Conservation (phyloP, 352 stramenopile species). For the Pythium brassicae region DNA sequence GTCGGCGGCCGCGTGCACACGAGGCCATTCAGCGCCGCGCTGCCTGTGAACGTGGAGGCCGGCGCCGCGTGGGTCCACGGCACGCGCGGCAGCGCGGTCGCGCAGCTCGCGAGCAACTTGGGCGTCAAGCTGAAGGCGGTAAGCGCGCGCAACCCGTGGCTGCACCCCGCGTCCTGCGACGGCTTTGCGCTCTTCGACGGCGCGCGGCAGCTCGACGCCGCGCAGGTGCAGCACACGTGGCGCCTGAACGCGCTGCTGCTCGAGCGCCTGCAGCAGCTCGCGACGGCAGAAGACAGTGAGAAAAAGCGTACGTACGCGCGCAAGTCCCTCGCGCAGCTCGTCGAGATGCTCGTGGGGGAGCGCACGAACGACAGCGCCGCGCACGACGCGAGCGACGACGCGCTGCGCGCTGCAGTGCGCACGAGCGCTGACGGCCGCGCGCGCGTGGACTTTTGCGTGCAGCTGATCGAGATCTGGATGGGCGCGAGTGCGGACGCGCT, state of each 20-base stretch:
- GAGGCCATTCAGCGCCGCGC: constrained; percentile 34
- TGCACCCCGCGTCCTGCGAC: constrained; percentile 39
- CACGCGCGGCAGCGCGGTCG: constrained; percentile 38
- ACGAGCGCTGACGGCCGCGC: constrained; percentile 18
- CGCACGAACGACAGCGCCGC: no score
- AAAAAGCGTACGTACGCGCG: constrained; percentile 7
- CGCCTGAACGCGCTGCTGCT: constrained; percentile 40
- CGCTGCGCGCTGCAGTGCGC: constrained; percentile 14
- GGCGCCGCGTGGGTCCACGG: constrained; percentile 63
- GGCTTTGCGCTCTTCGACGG: constrained; percentile 46
- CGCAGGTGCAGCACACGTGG: constrained; percentile 36
- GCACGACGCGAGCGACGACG: background rate
- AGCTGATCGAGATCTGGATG: constrained; percentile 58
- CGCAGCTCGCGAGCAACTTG: constrained; percentile 28
- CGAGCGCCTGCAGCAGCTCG: constrained; percentile 31
- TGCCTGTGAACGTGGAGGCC: constrained; percentile 43
- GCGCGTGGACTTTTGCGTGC: constrained; percentile 35
- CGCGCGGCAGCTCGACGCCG: constrained; percentile 17
- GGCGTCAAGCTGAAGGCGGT: constrained; percentile 44
- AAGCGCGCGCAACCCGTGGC: constrained; percentile 50
- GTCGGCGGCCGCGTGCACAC: constrained; percentile 51
- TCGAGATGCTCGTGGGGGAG: constrained; percentile 25
- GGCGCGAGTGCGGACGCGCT: constrained; percentile 38
- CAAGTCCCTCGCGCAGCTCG: constrained; percentile 29
- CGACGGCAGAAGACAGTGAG: constrained; percentile 3